Percentiles rank a stretch among this genome's conserved stretches.
Conservation (phyloP, 2,329 filamentous ascomycete species). For the Colletotrichum salicis region DNA sequence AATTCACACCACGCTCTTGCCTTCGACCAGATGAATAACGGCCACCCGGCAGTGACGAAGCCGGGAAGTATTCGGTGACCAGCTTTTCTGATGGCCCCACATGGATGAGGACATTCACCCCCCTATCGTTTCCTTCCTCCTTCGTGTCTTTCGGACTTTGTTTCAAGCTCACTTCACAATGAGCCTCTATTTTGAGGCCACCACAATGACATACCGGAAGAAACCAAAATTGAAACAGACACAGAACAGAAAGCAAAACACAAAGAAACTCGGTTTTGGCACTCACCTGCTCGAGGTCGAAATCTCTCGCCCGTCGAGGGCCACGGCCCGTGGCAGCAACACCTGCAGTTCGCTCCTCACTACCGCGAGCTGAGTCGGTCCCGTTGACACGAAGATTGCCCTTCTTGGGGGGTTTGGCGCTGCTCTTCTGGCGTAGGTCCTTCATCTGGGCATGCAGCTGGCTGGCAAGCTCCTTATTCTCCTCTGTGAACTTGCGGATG, state of each 20-base stretch:
- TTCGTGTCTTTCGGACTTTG: neutral
- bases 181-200: neutral
- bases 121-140: neutral
- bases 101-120: constrained; percentile 20
- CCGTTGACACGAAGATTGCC: constrained; percentile 54
- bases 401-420: constrained; percentile 66
- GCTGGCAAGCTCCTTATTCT: constrained; percentile 89
- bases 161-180: constrained; percentile 7
- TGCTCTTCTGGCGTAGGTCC: constrained; percentile 61
- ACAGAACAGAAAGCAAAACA: constrained; percentile 35
- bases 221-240: constrained; percentile 14
- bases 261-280: constrained; percentile 33
- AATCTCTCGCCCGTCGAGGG: constrained; percentile 80
- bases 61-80: neutral
- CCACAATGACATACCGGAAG: neutral
- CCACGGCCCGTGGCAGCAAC: constrained; percentile 71
- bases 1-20: neutral
- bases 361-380: constrained; percentile 75
- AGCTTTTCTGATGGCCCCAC: neutral
- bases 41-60: neutral
- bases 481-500: constrained; percentile 91
- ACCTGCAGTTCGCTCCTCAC: constrained; percentile 78
- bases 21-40: neutral
- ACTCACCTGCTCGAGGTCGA: constrained; percentile 84
- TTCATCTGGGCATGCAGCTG: constrained; percentile 78